Evolutionary conservation across 2,329 filamentous ascomycete species (phyloP), one percentile per base, ranked within the genome.

Genomic region (Delphinella strobiligena): DNA sequence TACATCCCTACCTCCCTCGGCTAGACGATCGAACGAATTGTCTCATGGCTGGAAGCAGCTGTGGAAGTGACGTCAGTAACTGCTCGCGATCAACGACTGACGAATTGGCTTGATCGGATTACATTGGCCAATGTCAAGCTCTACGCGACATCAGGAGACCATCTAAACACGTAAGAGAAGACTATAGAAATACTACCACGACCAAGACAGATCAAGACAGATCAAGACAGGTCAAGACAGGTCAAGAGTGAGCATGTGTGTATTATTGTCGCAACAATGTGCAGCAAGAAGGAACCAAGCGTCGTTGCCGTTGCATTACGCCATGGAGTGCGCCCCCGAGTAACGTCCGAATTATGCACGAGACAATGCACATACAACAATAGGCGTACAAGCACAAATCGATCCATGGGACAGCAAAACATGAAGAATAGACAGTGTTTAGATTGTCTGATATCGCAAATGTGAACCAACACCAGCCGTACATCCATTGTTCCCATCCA

Each of bases 81-180:
- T 34, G 37, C n/a, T 40, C 34, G 24, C 31, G 31, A 34, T 14
- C 31, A 19, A 31, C 22, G 31, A 40, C 19, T 35, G 37, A 34
- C 37, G 22, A 27, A 27, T 27, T 27, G 22, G 22, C 22, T 27
- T 27, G 7, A 7, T 7, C 22, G 22, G 7, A 27, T 27, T 27
- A 27, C 22, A 27, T 27, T 7, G 12, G 22, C 22, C 7, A 27
- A 27, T 27, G 22, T n/a, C n/a, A n/a, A n/a, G n/a, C n/a, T n/a
- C n/a, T n/a, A n/a, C n/a, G n/a, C n/a, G n/a, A n/a, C n/a, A n/a
- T n/a, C n/a, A n/a, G n/a, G n/a, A n/a, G n/a, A n/a, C n/a, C n/a
- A n/a, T n/a, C n/a, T n/a, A n/a, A n/a, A n/a, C n/a, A n/a, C n/a
- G n/a, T n/a, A n/a, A n/a, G n/a, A n/a, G n/a, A 27, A 7, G 7